These are phyloP conservation scores for Penicillium italicum DNA, from an alignment of 2,329 filamentous ascomycete genomes.

Conservation along the genomic window DNA sequence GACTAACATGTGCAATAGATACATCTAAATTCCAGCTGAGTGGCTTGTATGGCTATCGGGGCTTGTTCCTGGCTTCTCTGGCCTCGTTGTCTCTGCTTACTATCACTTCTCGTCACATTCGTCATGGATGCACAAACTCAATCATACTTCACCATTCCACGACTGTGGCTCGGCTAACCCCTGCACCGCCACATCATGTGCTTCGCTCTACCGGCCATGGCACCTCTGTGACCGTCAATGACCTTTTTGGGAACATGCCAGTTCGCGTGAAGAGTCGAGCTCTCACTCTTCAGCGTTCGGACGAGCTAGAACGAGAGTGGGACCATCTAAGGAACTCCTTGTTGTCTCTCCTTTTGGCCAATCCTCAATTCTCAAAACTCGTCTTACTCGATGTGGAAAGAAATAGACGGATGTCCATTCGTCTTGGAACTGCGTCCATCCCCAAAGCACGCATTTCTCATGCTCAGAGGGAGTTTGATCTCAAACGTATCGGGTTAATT, in stretches of 20 bases:
- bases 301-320: conserved; percentile 62
- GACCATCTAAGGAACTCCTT: conserved; percentile 57
- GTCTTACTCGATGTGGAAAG: conserved; percentile 54
- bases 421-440: neutral
- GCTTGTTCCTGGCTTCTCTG: conserved; percentile 73
- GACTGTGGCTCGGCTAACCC: conserved; percentile 60
- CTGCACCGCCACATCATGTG: conserved; percentile 57
- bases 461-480: conserved; percentile 17
- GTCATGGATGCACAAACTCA: conserved; percentile 53
- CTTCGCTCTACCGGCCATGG: conserved; percentile 61
- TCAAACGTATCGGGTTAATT: conserved; percentile 47
- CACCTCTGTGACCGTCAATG: conserved; percentile 69
- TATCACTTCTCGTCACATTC: conserved; percentile 65
- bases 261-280: conserved; percentile 81
- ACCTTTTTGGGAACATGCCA: conserved; percentile 86
- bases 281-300: conserved; percentile 49
- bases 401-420: conserved; percentile 36
- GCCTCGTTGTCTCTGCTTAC: conserved; percentile 71
- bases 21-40: conserved; percentile 67
- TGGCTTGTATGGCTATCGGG: conserved; percentile 62
- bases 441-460: neutral
- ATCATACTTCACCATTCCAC: conserved; percentile 68
- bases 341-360: conserved; percentile 67
- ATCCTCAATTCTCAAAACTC: conserved; percentile 56
- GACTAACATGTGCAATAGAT: conserved; percentile 49